Base-by-base conservation (phyloP, 495 filamentous ascomycete species). In the Viridothelium virens region DNA sequence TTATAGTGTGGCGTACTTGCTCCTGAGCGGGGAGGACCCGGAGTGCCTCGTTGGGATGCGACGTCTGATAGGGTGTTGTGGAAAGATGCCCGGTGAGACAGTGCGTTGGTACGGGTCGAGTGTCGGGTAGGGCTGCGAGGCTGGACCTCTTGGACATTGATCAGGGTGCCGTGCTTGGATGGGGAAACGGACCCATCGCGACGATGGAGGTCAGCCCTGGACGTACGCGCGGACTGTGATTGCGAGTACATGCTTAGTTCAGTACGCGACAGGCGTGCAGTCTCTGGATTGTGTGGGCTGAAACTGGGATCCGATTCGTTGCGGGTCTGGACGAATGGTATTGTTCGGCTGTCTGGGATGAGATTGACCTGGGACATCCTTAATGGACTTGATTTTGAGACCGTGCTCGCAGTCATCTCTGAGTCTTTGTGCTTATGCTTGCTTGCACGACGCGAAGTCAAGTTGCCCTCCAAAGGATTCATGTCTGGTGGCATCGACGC, bases 391-490 rank as follows among this genome's bases (percentile, higher is more conserved):
- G 67, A 73, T 71, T 70, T 65, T 77, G 82, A 18, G 78, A 71
- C 16, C 80, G 84, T 56, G 82, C 79, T 61, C 72, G 78, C 48
- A 77, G 66, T 63, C 73, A 87, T 87, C 72, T 87, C 90, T 46
- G 87, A 89, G 73, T 90, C 89, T 77, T 87, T 91, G 67, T 87
- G 82, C 78, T 90, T 92, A 66, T 85, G 86, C 65, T 75, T 77
- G 14, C 62, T 66, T 63, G 68, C 65, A 38, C 86, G 82, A 16
- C 91, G 86, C 11, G 90, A 86, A 4, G 92, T 96, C 46, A 96
- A 76, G 70, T 94, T 88, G 69, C 89, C 86, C 71, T 96, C 92
- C 7, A 96, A 77, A 7, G 92, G 92, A 69, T 96, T 96, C 88
- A 95, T 89, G 70, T 96, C 92, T 0, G 92, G 92, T 1, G 92